Conservation (phyloP, 176 grass and related monocot genomes). For the Themeda triandra region DNA sequence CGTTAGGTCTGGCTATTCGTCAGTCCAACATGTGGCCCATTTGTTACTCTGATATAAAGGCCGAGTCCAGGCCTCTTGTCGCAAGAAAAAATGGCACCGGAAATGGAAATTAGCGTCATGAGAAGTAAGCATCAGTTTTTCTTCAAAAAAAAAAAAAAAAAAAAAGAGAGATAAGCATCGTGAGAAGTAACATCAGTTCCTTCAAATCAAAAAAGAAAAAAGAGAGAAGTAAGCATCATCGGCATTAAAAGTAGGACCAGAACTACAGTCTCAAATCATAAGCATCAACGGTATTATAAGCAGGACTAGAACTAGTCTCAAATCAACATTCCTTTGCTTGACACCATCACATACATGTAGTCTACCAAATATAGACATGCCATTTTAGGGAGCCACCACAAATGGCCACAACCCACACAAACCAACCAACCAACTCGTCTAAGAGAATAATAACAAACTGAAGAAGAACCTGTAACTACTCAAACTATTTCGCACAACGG, state of each 20-base stretch:
- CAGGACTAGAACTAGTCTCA: not conserved
- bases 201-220: no score
- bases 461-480: constrained; percentile 2
- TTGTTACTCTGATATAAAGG: no score
- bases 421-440: not conserved
- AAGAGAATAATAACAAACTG: not conserved
- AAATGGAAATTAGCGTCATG: not conserved
- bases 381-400: not conserved
- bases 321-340: not conserved
- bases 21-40: not conserved
- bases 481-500: not conserved
- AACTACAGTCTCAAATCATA: not conserved
- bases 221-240: not conserved
- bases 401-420: not conserved
- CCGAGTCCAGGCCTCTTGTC: no score
- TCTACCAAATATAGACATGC: not conserved
- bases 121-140: not conserved
- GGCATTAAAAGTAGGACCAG: not conserved
- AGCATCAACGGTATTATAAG: not conserved
- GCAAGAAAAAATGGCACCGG: not conserved
- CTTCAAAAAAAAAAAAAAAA: no score
- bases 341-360: not conserved
- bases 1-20: not conserved
- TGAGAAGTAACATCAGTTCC: no score
- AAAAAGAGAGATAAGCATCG: not conserved